Evolutionary conservation across 2,329 filamentous ascomycete species (phyloP).

Genomic region (Colletotrichum tanaceti): DNA sequence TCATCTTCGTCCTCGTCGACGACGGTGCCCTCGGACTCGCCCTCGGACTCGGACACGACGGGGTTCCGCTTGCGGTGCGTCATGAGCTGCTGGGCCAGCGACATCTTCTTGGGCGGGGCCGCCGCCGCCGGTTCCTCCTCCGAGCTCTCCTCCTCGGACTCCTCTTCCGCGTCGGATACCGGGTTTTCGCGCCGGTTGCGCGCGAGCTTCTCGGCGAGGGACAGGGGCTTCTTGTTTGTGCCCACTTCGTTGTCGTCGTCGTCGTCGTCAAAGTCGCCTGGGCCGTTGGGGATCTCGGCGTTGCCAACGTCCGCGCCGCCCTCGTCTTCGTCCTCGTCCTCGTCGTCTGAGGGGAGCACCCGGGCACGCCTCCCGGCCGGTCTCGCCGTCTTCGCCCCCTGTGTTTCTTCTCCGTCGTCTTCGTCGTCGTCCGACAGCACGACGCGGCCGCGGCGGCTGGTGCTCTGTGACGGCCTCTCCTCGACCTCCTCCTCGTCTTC

Average conservation of each 20-base stretch:
- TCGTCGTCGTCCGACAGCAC: conserved; percentile 44
- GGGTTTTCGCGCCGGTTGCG: conserved; percentile 31
- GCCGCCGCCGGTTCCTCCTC: conserved; percentile 40
- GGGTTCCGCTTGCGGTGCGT: conserved; percentile 41
- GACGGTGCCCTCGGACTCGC: conserved; percentile 42
- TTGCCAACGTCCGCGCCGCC: conserved; percentile 21
- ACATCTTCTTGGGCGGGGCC: conserved; percentile 36
- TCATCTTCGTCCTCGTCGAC: conserved; percentile 42
- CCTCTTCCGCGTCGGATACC: conserved; percentile 24
- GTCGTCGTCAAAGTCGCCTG: conserved; percentile 5
- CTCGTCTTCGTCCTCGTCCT: conserved; percentile 38
- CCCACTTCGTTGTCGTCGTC: conserved; percentile 2
- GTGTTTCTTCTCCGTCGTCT: conserved; percentile 9
- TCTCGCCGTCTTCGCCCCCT: background rate
- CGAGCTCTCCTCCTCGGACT: conserved; percentile 15
- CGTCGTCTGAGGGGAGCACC: conserved; percentile 22
- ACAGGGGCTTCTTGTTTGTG: background rate
- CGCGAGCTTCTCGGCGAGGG: conserved; percentile 29
- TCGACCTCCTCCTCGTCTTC: conserved; percentile 42
- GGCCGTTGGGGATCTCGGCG: background rate
- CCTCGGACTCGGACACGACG: conserved; percentile 41
- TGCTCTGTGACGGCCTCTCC: conserved; percentile 8
- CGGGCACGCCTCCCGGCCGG: conserved; percentile 19
- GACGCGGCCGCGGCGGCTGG: conserved; percentile 40
- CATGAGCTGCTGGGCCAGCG: conserved; percentile 44